Evolutionary conservation across 129 eudicot genomes (phyloP).

Genomic region (Helichrysum umbraculigerum): DNA sequence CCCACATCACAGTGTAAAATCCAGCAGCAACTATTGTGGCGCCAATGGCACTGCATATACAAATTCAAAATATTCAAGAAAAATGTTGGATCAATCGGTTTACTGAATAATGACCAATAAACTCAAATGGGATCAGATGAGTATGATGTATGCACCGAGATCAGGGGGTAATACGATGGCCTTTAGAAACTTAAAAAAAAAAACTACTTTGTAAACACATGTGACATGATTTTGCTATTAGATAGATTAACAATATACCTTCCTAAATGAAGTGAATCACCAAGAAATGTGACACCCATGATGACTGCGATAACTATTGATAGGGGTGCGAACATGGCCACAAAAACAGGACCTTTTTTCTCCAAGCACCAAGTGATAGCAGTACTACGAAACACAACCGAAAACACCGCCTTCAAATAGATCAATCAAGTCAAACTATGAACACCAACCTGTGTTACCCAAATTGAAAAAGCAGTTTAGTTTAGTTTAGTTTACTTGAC

Average conservation of each 20-base stretch:
- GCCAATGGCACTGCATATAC: constrained; percentile 27
- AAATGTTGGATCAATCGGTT: not conserved
- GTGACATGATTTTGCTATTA: no score
- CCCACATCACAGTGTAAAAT: constrained; percentile 31
- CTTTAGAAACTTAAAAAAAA: no score
- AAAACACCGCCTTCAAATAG: constrained; percentile 24
- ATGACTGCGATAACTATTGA: constrained; percentile 24
- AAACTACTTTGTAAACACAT: no score
- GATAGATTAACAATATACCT: constrained; percentile 12
- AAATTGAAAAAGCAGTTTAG: not conserved
- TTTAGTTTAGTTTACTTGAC: no score
- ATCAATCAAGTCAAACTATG: constrained; percentile 9
- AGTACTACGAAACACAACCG: not conserved
- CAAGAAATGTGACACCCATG: constrained; percentile 32
- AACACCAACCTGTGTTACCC: not conserved
- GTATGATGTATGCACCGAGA: no score
- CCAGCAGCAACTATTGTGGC: constrained; percentile 17
- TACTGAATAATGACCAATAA: not conserved
- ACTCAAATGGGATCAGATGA: not conserved
- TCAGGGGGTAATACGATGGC: not conserved
- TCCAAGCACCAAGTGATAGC: constrained; percentile 24
- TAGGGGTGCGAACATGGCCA: constrained; percentile 30
- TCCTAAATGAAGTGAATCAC: constrained; percentile 34
- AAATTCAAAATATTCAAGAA: constrained; percentile 13
- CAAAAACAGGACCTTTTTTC: constrained; percentile 33